A percentile compares a stretch with the other conserved stretches of the same genome.
phyloP scores from a whole-genome alignment of 2,329 filamentous ascomycete genomes.

The Epichloe sp. region DNA sequence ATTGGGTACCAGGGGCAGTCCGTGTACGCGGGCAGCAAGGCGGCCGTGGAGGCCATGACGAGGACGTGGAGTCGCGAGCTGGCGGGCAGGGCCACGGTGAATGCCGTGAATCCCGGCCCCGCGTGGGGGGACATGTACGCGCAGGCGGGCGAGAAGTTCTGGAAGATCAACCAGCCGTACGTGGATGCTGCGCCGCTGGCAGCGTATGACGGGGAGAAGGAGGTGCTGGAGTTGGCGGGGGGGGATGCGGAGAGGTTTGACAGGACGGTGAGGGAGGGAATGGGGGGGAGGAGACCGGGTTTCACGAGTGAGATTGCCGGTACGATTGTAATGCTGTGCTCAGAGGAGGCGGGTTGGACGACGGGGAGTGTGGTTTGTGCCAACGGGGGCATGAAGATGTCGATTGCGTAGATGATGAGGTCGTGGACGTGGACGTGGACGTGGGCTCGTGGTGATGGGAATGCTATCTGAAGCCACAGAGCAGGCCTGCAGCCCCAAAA shows the following conservation, averaged over 20 bases:
- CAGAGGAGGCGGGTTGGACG: conserved; percentile 52
- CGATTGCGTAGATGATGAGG: conserved; percentile 14
- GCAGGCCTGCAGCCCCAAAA: too few species aligned
- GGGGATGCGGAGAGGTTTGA: conserved; percentile 21
- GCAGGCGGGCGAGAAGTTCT: conserved; percentile 19
- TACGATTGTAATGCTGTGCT: conserved; percentile 58
- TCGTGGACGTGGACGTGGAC: too few species aligned
- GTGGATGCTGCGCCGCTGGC: conserved; percentile 23
- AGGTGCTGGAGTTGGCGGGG: conserved; percentile 17
- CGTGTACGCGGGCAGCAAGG: conserved; percentile 45
- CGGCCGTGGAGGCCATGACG: conserved; percentile 45
- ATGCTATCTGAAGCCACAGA: too few species aligned
- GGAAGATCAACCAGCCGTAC: conserved; percentile 25
- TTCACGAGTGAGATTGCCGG: conserved; percentile 48
- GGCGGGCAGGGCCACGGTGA: conserved; percentile 38
- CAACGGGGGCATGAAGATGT: conserved; percentile 41
- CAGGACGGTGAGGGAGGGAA: conserved; percentile 17
- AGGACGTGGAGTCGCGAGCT: conserved; percentile 46
- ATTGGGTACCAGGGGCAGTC: conserved; percentile 41
- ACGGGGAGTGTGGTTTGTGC: conserved; percentile 61
- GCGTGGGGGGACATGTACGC: conserved; percentile 40
- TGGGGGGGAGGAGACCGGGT: conserved; percentile 22
- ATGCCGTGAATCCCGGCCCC: conserved; percentile 44
- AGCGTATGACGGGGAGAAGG: conserved; percentile 19
- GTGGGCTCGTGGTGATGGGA: too few species aligned